These are phyloP conservation scores for Penicillium sp. DNA, from an alignment of 2,329 filamentous ascomycete species.

Conservation along the genomic window DNA sequence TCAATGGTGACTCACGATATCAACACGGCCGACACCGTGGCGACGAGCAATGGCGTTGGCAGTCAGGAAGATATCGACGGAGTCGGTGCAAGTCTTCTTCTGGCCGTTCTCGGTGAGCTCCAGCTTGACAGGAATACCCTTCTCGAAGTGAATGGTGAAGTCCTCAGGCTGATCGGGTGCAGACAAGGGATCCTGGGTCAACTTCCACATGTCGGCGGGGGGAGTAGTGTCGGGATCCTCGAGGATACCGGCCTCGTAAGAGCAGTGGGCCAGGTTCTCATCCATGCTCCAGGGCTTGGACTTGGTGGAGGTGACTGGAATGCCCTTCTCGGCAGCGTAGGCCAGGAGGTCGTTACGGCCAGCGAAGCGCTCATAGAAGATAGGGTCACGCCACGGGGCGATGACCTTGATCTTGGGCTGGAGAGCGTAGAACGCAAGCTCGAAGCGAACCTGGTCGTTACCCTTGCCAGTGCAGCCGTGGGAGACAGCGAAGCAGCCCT, in stretches of 20 bases:
- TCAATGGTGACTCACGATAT: conserved; percentile 56
- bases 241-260: conserved; percentile 70
- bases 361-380: conserved; percentile 50
- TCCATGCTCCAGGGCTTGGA: conserved; percentile 54
- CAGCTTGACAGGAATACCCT: conserved; percentile 71
- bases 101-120: conserved; percentile 52
- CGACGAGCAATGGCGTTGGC: conserved; percentile 69
- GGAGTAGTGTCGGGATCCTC: conserved; percentile 60
- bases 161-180: conserved; percentile 71
- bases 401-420: conserved; percentile 51
- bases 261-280: conserved; percentile 60
- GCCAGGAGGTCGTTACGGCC: conserved; percentile 51
- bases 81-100: conserved; percentile 62
- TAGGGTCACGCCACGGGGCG: conserved; percentile 50
- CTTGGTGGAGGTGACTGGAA: conserved; percentile 51
- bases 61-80: conserved; percentile 69
- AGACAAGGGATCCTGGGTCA: conserved; percentile 64
- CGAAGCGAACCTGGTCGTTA: conserved; percentile 52
- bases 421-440: conserved; percentile 52
- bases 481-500: conserved; percentile 45
- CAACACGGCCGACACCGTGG: conserved; percentile 75
- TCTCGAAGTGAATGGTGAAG: conserved; percentile 69
- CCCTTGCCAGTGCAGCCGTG: conserved; percentile 51
- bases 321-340: conserved; percentile 48
- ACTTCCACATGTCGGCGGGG: conserved; percentile 75